Evolutionary conservation across 176 grass and related monocot species (phyloP).

Genomic region (Typha latifolia): DNA sequence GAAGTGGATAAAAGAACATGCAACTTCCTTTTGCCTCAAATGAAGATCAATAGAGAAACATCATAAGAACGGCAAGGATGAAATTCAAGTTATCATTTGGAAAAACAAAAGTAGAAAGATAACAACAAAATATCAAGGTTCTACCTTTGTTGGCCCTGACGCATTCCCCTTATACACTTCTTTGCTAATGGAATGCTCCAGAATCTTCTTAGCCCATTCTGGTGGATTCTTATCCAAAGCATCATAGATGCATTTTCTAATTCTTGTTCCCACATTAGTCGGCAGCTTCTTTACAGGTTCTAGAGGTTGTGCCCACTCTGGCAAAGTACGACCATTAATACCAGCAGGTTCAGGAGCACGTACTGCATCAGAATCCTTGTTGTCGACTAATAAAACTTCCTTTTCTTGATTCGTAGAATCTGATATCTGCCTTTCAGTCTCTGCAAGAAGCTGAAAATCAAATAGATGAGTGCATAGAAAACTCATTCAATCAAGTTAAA

Average conservation of each 20-base stretch:
- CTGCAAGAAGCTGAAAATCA: constrained; percentile 79
- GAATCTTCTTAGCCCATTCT: constrained; percentile 87
- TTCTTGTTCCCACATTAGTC: constrained; percentile 99
- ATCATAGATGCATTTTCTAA: constrained; percentile 95
- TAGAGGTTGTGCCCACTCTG: constrained; percentile 82
- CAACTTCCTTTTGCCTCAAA: too few relatives aligned
- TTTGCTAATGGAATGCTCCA: constrained; percentile 98
- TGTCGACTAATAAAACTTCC: constrained; percentile 56
- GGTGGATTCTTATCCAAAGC: constrained; percentile 71
- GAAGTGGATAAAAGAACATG: too few relatives aligned
- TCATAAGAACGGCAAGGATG: too few relatives aligned
- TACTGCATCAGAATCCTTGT: constrained; percentile 50
- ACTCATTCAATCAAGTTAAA: not conserved
- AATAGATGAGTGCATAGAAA: constrained; percentile 30
- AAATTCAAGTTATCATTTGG: too few relatives aligned
- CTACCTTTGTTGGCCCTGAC: constrained; percentile 90
- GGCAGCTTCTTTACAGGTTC: constrained; percentile 93
- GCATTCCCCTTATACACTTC: constrained; percentile 97
- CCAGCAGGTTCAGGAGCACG: constrained; percentile 35
- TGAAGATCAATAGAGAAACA: too few relatives aligned
- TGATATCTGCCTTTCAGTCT: constrained; percentile 66
- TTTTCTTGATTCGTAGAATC: constrained; percentile 46
- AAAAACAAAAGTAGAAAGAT: not conserved
- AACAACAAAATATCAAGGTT: not conserved
- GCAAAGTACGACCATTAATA: constrained; percentile 45